Evolutionary conservation across 495 filamentous ascomycete species (phyloP), one percentile per base, ranked within the genome.

Genomic region (Filosporella fistucella): DNA sequence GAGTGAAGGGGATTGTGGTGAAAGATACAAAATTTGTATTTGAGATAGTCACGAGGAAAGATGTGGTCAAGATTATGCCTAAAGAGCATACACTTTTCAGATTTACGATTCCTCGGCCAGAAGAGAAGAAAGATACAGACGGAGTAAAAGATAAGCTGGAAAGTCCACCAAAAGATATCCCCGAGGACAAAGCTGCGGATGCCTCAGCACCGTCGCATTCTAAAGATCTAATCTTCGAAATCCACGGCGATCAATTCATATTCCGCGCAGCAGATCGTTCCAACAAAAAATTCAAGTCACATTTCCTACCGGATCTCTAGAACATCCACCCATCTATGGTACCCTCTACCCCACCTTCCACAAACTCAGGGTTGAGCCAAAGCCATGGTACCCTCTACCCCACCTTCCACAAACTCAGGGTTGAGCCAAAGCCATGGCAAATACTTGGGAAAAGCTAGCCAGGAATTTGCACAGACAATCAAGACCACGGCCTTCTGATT

Each of bases 61-160:
- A 93, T 44, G 79, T 82, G 63, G 69, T 86, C 30, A 73, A 73
- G 83, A 75, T 77, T 16, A 72, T 96, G 47, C 91, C 93, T 2
- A 98, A 98, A 62, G 90, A 91, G 59, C 81, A 89, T 32, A 88
- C 89, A 0, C 67, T 94, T 10, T 96, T 98, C 62, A 77, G 85
- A 14, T 80, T 97, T 57, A 72, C 74, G 42, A 71, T 97, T 12
- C 72, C 68, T 1, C 43, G 29, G 17, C 51, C 46, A 17, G 60
- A 47, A 20, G 35, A 34, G 12, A 47, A 54, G 20, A 30, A 47
- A 20, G 40, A 32, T 9, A 36, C 5, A 21, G 37, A 41, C 1
- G 37, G 16, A 16, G 47, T 54, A 32, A 42, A 36, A 10, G 13
- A 40, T 14, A 30, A 42, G 4, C 33, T 20, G 16, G 43, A 49